These are phyloP conservation scores for Metschnikowia dekortorum DNA, from an alignment of 805 yeast genomes.

Conservation along the genomic window DNA sequence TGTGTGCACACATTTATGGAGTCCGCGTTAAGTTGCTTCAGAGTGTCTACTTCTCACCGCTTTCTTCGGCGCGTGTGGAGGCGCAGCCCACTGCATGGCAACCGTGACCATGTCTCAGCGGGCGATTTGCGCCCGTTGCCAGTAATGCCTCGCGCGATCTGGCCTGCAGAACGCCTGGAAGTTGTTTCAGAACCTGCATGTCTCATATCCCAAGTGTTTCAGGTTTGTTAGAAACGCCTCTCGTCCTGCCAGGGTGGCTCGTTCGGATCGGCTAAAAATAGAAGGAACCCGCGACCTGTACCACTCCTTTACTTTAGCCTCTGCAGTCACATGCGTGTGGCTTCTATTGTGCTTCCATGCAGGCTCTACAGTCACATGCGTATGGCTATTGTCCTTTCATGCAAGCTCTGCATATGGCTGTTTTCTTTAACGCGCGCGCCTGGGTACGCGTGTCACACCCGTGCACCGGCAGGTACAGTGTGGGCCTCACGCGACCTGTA, in stretches of 20 bases:
- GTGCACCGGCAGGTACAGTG: not conserved
- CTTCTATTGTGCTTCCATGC: not conserved
- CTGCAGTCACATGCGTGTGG: not conserved
- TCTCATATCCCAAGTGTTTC: not conserved
- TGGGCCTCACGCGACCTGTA: no score
- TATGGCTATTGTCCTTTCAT: not conserved
- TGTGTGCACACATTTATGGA: not conserved
- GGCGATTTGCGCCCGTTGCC: not conserved
- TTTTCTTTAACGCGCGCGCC: not conserved
- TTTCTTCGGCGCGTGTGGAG: slow-evolving; percentile 1
- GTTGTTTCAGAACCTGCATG: not conserved
- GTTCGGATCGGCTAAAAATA: not conserved
- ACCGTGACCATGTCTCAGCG: not conserved
- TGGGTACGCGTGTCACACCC: not conserved
- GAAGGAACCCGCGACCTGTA: not conserved
- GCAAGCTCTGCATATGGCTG: not conserved
- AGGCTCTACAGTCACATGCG: not conserved
- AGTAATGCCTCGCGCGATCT: not conserved
- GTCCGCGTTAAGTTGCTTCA: not conserved
- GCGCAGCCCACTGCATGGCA: slow-evolving; percentile 1
- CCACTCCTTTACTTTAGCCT: not conserved
- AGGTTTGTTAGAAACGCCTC: not conserved
- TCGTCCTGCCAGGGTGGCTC: no score
- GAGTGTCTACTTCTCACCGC: not conserved
- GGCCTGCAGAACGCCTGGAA: no score